Base-by-base conservation (phyloP, 306 rosid species). In the Rubus parviflorus region DNA sequence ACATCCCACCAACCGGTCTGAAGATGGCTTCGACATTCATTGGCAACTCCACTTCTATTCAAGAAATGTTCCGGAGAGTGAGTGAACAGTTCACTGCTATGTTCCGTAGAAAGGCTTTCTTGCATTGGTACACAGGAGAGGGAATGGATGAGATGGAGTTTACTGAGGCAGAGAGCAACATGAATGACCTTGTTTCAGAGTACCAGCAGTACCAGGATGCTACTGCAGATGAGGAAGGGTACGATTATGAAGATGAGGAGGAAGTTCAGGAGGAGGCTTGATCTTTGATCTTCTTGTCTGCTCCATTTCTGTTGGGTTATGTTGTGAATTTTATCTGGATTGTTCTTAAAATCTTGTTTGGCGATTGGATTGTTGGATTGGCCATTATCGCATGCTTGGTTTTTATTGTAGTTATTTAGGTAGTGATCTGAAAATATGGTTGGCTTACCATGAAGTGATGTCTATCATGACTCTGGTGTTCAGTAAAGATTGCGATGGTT, bases 51-150 rank as follows among this genome's bases (percentile, higher is more conserved):
- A 89, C 93, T 4, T 89, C 93, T 7, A 89, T 89, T 71, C 93
- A 89, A 52, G 93, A 89, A 69, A 89, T 89, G 93, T 89, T 89
- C 80, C 56, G 93, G 77, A 87, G 93, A 80, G 93, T 89, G 75
- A 89, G 93, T 12, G 93, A 89, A 85, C 93, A 89, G 76, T 89
- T 89, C 83, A 89, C 93, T 0, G 93, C 93, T 6, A 89, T 89
- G 93, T 89, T 89, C 86, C 93, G 93, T 48, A 87, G 93, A 54
- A 89, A 89, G 89, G 93, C 93, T 83, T 89, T 89, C 87, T 79
- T 87, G 84, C 91, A 87, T 69, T 85, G 89, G 91, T 87, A 87
- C 84, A 87, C 91, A 1, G 91, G 91, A 38, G 89, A 87, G 71
- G 91, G 91, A 7, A 87, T 87, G 91, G 91, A 87, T 15, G 91